Conservation (phyloP, 139 green algal species). For the Volvox reticuliferus region DNA sequence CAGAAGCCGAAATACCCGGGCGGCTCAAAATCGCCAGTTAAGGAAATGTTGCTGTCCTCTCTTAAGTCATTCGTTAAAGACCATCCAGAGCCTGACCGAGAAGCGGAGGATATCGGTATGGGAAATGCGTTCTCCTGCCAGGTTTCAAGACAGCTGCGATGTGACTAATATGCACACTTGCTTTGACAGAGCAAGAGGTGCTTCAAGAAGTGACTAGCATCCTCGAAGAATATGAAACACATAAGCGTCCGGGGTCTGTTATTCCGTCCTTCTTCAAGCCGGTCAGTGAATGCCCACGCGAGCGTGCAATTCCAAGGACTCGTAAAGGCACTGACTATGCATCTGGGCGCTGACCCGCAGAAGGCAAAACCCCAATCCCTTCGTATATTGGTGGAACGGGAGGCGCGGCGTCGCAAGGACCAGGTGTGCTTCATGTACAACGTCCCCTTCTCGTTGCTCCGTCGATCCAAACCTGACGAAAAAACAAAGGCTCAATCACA, state of each 20-base stretch:
- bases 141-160: background rate
- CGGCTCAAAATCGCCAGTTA: background rate
- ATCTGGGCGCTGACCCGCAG: conserved; percentile 26
- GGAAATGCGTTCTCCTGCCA: background rate
- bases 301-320: background rate
- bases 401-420: conserved; percentile 51
- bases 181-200: conserved; percentile 41
- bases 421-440: conserved; percentile 42
- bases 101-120: conserved; percentile 34
- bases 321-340: background rate
- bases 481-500: no score
- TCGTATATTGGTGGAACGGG: conserved; percentile 19
- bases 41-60: conserved; percentile 13
- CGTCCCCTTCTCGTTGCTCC: no score
- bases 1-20: background rate
- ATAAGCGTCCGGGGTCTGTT: background rate
- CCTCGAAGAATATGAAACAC: conserved; percentile 11
- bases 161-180: background rate
- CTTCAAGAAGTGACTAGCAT: conserved; percentile 12
- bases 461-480: no score
- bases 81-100: conserved; percentile 12
- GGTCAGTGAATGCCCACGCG: conserved; percentile 9
- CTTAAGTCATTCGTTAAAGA: background rate
- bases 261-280: conserved; percentile 60
- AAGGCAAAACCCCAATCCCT: conserved; percentile 49